phyloP scores from a whole-genome alignment of 306 rosid genomes.

The Styphnolobium japonicum region DNA sequence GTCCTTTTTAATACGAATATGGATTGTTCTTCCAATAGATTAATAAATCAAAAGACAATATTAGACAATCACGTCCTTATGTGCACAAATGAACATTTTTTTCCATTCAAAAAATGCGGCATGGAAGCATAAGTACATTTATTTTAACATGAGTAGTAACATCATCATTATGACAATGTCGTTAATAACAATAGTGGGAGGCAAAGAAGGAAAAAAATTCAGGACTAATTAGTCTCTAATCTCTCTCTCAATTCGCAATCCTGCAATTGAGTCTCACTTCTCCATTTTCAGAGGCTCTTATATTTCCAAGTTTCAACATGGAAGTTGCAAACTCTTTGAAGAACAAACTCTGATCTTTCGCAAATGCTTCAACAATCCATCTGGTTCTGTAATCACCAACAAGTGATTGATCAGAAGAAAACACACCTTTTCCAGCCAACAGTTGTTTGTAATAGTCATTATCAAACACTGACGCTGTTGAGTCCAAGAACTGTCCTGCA shows the following conservation, averaged over 20 bases:
- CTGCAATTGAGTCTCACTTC: slow-evolving; percentile 68
- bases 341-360: slow-evolving; percentile 57
- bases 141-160: slow-evolving; percentile 16
- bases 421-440: slow-evolving; percentile 52
- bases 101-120: slow-evolving; percentile 8
- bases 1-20: no score
- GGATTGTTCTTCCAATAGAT: no score
- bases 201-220: slow-evolving; percentile 9
- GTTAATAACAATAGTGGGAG: slow-evolving; percentile 15
- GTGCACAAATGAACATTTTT: neutral
- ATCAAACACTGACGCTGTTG: slow-evolving; percentile 71
- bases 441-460: slow-evolving; percentile 58
- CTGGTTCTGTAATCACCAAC: slow-evolving; percentile 54
- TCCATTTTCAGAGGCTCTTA: slow-evolving; percentile 48
- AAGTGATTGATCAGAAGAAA: slow-evolving; percentile 69
- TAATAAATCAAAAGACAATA: neutral
- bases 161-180: neutral
- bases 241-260: slow-evolving; percentile 36
- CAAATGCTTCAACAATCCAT: slow-evolving; percentile 69
- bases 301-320: slow-evolving; percentile 70
- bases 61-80: neutral
- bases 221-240: neutral
- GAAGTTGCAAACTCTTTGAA: slow-evolving; percentile 62
- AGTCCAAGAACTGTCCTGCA: slow-evolving; percentile 61
- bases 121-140: slow-evolving; percentile 14